These are phyloP conservation scores for Immersiporthe knoxdaviesiana DNA, from an alignment of 2,329 filamentous ascomycete genomes.

Conservation along the genomic window DNA sequence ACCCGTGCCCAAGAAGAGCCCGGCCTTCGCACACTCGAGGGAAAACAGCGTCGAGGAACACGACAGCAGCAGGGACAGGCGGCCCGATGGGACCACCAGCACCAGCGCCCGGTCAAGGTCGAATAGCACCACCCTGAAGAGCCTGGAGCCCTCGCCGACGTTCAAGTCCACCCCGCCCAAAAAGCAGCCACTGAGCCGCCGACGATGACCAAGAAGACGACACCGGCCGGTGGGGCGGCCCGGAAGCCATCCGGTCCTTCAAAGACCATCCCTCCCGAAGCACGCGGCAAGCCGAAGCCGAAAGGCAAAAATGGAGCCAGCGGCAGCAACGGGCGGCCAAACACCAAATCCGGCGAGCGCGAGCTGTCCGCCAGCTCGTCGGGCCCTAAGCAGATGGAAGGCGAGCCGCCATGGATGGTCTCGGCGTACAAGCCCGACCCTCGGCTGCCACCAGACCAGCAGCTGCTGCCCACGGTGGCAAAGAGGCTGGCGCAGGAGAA, in stretches of 20 bases:
- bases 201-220: slow-evolving; percentile 51
- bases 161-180: slow-evolving; percentile 40
- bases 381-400: slow-evolving; percentile 73
- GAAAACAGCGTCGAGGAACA: slow-evolving; percentile 57
- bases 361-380: slow-evolving; percentile 46
- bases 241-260: slow-evolving; percentile 51
- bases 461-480: slow-evolving; percentile 92
- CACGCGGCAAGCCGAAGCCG: slow-evolving; percentile 67
- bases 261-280: slow-evolving; percentile 45
- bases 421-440: slow-evolving; percentile 96
- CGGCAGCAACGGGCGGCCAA: slow-evolving; percentile 57
- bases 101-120: slow-evolving; percentile 61
- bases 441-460: slow-evolving; percentile 89
- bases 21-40: slow-evolving; percentile 70
- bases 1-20: slow-evolving; percentile 80
- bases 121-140: slow-evolving; percentile 65
- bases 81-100: slow-evolving; percentile 63
- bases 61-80: slow-evolving; percentile 65
- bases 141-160: slow-evolving; percentile 53
- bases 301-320: slow-evolving; percentile 64
- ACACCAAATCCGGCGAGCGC: slow-evolving; percentile 65
- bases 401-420: slow-evolving; percentile 93
- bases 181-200: slow-evolving; percentile 53
- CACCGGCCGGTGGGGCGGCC: slow-evolving; percentile 35
- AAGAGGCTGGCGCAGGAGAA: slow-evolving; percentile 90